Percentiles rank a stretch among this genome's conserved stretches.
phyloP scores from a whole-genome alignment of 2,329 filamentous ascomycete species.

The Penicillium sp. region DNA sequence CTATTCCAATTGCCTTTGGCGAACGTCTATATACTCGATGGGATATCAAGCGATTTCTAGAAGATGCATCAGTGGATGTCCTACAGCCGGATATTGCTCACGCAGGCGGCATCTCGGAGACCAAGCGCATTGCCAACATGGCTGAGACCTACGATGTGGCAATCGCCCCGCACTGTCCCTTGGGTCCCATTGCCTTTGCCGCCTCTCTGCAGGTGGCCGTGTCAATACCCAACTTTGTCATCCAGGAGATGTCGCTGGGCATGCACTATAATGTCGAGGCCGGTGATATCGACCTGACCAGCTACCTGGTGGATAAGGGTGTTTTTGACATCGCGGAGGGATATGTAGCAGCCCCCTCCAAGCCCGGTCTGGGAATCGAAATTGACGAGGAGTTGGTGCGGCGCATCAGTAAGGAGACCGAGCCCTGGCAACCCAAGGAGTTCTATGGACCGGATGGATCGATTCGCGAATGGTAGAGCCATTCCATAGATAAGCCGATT shows the following conservation, averaged over 20 bases:
- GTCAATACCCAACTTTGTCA: conserved; percentile 62
- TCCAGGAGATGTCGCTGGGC: conserved; percentile 73
- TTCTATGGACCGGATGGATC: conserved; percentile 65
- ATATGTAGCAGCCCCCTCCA: conserved; percentile 58
- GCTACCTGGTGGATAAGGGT: conserved; percentile 60
- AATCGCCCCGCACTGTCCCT: conserved; percentile 67
- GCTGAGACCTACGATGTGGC: conserved; percentile 70
- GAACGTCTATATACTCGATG: conserved; percentile 68
- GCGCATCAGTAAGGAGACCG: conserved; percentile 53
- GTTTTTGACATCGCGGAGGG: conserved; percentile 64
- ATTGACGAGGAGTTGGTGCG: conserved; percentile 66
- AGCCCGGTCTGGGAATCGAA: conserved; percentile 64
- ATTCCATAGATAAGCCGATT: not conserved
- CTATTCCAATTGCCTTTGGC: conserved; percentile 65
- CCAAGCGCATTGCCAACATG: conserved; percentile 64
- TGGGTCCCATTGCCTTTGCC: conserved; percentile 69
- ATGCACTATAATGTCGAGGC: conserved; percentile 70
- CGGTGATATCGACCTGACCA: conserved; percentile 61
- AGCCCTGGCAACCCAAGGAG: conserved; percentile 62
- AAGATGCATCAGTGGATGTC: conserved; percentile 64
- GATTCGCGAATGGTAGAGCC: conserved; percentile 61
- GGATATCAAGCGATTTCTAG: conserved; percentile 68
- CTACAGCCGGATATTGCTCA: conserved; percentile 70
- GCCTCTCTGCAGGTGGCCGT: conserved; percentile 65
- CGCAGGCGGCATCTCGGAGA: conserved; percentile 67